Evolutionary conservation across 108 stramenopile species (phyloP).

Genomic region (Skeletonema costatum): DNA sequence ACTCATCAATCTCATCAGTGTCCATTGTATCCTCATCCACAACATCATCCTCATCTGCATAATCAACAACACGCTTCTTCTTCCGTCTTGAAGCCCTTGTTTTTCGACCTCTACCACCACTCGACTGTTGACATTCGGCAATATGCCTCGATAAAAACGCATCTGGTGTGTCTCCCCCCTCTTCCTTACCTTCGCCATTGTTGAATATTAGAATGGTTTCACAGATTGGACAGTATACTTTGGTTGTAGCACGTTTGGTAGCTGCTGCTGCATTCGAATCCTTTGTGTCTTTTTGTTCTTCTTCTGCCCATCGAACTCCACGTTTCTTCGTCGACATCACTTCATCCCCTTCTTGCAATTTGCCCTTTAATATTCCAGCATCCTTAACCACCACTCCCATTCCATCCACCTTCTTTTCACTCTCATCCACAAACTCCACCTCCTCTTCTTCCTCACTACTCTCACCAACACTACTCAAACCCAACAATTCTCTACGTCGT

Average conservation of each 20-base stretch:
- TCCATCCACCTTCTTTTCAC: constrained; percentile 14
- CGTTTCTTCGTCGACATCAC: constrained; percentile 1
- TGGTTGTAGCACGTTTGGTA: constrained; percentile 19
- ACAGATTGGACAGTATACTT: constrained; percentile 50
- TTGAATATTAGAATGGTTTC: constrained; percentile 29
- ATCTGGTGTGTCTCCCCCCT: constrained; percentile 23
- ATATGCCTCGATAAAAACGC: constrained; percentile 48
- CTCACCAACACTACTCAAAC: constrained; percentile 1
- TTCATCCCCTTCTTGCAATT: neutral
- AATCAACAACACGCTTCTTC: constrained; percentile 28
- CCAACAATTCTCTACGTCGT: constrained; percentile 17
- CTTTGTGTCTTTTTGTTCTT: neutral
- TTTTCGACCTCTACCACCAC: constrained; percentile 11
- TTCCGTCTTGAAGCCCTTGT: constrained; percentile 18
- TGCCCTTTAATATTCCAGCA: constrained; percentile 7
- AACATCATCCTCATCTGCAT: constrained; percentile 15
- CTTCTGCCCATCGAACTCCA: constrained; percentile 20
- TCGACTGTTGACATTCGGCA: constrained; percentile 38
- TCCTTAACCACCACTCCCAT: neutral
- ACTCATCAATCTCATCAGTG: neutral
- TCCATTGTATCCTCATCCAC: neutral
- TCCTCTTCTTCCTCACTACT: constrained; percentile 21
- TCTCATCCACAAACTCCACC: constrained; percentile 14
- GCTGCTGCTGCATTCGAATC: neutral
- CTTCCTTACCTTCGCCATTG: neutral